A percentile compares a stretch with the other conserved stretches of the same genome.
Evolutionary conservation across 208 protist species (phyloP).

Genomic region (Acanthamoeba lenticulata): DNA sequence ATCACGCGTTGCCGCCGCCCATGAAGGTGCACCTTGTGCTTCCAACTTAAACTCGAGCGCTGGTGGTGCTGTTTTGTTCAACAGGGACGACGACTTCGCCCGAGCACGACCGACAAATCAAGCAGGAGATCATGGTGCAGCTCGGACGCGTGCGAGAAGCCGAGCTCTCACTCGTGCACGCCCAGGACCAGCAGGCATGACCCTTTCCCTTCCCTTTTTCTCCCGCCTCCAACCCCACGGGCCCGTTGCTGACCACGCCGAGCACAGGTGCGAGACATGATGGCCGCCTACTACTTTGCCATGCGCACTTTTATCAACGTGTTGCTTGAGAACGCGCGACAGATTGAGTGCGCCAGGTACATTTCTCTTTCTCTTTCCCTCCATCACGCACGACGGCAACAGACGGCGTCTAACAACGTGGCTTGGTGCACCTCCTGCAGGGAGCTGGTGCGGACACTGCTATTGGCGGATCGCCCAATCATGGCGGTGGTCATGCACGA

Average conservation of each 20-base stretch:
- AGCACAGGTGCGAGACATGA: conserved; percentile 19
- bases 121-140: neutral
- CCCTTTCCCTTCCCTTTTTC: no score
- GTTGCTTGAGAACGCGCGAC: neutral
- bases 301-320: neutral
- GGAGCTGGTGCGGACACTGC: neutral
- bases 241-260: no score
- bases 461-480: neutral
- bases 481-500: neutral
- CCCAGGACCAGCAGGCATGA: neutral
- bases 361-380: neutral
- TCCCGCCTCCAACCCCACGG: no score
- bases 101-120: neutral
- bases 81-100: neutral
- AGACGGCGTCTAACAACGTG: no score
- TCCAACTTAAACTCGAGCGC: neutral
- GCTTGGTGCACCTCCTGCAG: no score
- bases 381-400: no score
- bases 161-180: neutral
- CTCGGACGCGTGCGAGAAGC: neutral
- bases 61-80: neutral
- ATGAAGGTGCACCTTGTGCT: neutral
- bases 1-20: no score
- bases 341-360: neutral
- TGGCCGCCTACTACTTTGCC: neutral